These are phyloP conservation scores for Hyaloperonospora brassicae DNA, from an alignment of 352 stramenopile genomes.

Conservation along the genomic window DNA sequence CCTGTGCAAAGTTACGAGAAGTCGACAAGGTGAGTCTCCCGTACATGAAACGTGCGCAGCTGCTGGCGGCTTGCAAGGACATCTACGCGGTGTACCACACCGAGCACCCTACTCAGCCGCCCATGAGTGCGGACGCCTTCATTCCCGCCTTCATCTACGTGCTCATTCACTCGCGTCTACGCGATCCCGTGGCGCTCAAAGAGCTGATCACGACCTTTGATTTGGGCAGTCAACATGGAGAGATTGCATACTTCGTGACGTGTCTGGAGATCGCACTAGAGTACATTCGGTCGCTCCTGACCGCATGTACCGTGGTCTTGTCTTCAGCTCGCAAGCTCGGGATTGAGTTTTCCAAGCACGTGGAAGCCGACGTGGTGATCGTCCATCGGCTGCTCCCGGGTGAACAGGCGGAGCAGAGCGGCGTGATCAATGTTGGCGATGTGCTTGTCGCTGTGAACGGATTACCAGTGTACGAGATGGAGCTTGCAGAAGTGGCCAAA, in stretches of 20 bases:
- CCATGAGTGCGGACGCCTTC: slow-evolving; percentile 82
- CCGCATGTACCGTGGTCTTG: slow-evolving; percentile 71
- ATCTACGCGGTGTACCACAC: slow-evolving; percentile 73
- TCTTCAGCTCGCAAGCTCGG: slow-evolving; percentile 60
- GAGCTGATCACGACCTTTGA: slow-evolving; percentile 80
- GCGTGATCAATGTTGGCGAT: slow-evolving; percentile 49
- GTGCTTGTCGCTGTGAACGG: slow-evolving; percentile 79
- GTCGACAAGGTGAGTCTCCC: slow-evolving; percentile 73
- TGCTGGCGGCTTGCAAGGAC: slow-evolving; percentile 71
- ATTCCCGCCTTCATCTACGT: slow-evolving; percentile 86
- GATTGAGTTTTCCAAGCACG: slow-evolving; percentile 64
- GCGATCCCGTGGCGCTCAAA: slow-evolving; percentile 63
- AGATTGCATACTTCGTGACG: slow-evolving; percentile 83
- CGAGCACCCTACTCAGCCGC: slow-evolving; percentile 59
- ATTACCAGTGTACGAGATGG: slow-evolving; percentile 74
- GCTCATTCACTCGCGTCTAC: slow-evolving; percentile 63
- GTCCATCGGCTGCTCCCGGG: slow-evolving; percentile 45
- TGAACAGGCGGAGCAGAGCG: slow-evolving; percentile 60
- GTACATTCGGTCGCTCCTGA: slow-evolving; percentile 80
- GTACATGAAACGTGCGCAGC: slow-evolving; percentile 74
- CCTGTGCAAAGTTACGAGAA: slow-evolving; percentile 54
- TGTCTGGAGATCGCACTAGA: slow-evolving; percentile 84
- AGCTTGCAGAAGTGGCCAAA: slow-evolving; percentile 64
- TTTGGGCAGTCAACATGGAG: slow-evolving; percentile 50
- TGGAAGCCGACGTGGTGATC: slow-evolving; percentile 41